Evolutionary conservation across 108 stramenopile species (phyloP).

Genomic region (Skeletonema costatum): DNA sequence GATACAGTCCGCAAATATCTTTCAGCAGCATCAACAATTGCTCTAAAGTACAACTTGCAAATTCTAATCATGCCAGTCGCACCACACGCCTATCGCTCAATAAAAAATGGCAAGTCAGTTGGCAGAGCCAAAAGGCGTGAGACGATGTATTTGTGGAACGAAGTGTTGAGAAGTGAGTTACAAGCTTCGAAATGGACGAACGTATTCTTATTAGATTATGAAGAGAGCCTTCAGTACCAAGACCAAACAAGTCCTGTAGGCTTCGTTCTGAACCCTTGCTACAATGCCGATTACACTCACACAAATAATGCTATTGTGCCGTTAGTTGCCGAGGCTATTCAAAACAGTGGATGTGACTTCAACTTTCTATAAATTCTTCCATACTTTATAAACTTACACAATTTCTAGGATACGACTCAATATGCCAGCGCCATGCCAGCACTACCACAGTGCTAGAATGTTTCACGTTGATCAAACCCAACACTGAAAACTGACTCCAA

Average conservation of each 20-base stretch:
- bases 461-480: neutral
- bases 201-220: constrained; percentile 53
- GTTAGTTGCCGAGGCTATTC: neutral
- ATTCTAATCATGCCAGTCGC: constrained; percentile 59
- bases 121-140: constrained; percentile 52
- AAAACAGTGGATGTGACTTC: neutral
- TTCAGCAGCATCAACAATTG: constrained; percentile 18
- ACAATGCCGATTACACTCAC: constrained; percentile 68
- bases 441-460: no score
- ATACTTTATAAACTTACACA: neutral
- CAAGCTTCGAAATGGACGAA: neutral
- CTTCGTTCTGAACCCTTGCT: constrained; percentile 49
- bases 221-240: constrained; percentile 18
- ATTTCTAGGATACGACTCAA: neutral
- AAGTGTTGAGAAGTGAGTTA: constrained; percentile 40
- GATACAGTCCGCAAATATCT: constrained; percentile 52
- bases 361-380: neutral
- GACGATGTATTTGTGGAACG: constrained; percentile 53
- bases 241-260: constrained; percentile 38
- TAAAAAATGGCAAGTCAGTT: constrained; percentile 49
- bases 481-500: neutral
- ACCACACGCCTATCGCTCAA: constrained; percentile 53
- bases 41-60: constrained; percentile 29
- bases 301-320: constrained; percentile 55
- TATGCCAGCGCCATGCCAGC: no score